These are phyloP conservation scores for Pseudogymnoascus sp. DNA, from an alignment of 2,329 filamentous ascomycete genomes.

Conservation along the genomic window DNA sequence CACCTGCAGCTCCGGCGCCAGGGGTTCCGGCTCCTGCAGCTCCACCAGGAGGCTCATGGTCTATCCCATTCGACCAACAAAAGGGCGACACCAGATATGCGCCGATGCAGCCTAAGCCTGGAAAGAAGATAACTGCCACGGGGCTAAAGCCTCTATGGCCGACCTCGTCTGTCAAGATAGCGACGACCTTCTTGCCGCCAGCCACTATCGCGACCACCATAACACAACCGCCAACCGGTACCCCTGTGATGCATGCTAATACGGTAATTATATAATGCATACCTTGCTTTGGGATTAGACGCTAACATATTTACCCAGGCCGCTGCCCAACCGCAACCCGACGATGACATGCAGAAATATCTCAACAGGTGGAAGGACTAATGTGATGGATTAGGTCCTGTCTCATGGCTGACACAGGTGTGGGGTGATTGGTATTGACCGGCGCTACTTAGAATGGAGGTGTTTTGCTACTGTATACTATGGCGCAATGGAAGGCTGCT, in stretches of 20 bases:
- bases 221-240: slow-evolving; percentile 31
- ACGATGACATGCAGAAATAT: slow-evolving; percentile 31
- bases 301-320: slow-evolving; percentile 17
- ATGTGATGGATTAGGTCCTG: background rate
- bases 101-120: slow-evolving; percentile 34
- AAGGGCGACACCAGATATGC: slow-evolving; percentile 33
- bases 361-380: slow-evolving; percentile 34
- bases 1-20: slow-evolving; percentile 9
- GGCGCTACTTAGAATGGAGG: background rate
- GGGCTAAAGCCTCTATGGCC: slow-evolving; percentile 31
- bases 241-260: slow-evolving; percentile 30
- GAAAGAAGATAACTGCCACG: slow-evolving; percentile 33
- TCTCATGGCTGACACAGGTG: background rate
- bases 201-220: slow-evolving; percentile 30
- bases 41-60: slow-evolving; percentile 20
- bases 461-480: background rate
- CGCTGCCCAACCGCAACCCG: slow-evolving; percentile 26
- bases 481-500: background rate
- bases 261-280: slow-evolving; percentile 24
- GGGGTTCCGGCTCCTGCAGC: slow-evolving; percentile 9
- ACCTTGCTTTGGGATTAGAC: background rate
- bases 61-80: slow-evolving; percentile 30
- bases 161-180: slow-evolving; percentile 30
- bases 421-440: background rate
- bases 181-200: slow-evolving; percentile 27